Conservation (phyloP, 306 rosid genomes). For the Crotalaria pallida region DNA sequence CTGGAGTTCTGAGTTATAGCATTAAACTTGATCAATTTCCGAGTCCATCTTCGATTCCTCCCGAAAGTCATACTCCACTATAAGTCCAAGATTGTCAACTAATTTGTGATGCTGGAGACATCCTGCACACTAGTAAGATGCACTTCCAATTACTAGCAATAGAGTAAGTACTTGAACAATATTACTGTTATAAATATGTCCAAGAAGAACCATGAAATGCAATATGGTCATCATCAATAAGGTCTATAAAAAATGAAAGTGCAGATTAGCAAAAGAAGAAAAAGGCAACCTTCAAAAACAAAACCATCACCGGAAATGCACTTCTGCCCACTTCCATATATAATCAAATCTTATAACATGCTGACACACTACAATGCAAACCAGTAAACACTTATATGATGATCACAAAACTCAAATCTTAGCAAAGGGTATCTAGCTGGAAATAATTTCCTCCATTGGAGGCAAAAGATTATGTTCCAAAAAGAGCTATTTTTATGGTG, state of each 20-base stretch:
- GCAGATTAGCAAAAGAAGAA: not conserved
- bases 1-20: not conserved
- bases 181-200: not conserved
- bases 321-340: not conserved
- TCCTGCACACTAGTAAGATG: slow-evolving; percentile 70
- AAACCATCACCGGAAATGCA: not conserved
- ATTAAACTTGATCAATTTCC: slow-evolving; percentile 45
- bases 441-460: not conserved
- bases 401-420: slow-evolving; percentile 1
- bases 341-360: not conserved
- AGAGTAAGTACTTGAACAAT: not conserved
- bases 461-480: not conserved
- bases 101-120: slow-evolving; percentile 70
- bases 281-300: not conserved
- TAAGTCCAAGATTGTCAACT: slow-evolving; percentile 79
- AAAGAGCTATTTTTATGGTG: not conserved
- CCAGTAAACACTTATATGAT: not conserved
- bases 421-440: not conserved
- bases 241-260: not conserved
- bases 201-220: not conserved
- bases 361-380: not conserved
- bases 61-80: slow-evolving; percentile 64
- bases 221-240: not conserved
- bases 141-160: slow-evolving; percentile 24
- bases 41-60: slow-evolving; percentile 39